These are phyloP conservation scores for Umbelopsis sp. DNA, from an alignment of 192 early-diverging fungal genomes.

Conservation along the genomic window DNA sequence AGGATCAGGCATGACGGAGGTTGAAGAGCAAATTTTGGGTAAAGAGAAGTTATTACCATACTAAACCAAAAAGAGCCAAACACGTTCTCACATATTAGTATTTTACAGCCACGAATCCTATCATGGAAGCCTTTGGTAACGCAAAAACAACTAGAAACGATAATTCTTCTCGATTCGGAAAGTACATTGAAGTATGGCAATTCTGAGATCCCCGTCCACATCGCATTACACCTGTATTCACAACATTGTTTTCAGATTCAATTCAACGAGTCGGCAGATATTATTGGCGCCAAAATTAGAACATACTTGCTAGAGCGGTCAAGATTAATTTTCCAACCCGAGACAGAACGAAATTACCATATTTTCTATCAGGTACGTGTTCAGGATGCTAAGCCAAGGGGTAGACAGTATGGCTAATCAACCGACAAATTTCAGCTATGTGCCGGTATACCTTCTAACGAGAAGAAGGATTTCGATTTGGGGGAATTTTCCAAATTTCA, in stretches of 20 bases:
- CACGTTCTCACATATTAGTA: neutral
- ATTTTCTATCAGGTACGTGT: constrained; percentile 90
- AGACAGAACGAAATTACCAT: constrained; percentile 96
- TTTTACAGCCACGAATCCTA: constrained; percentile 87
- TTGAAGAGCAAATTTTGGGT: constrained; percentile 82
- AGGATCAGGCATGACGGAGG: constrained; percentile 63
- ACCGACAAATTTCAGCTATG: constrained; percentile 61
- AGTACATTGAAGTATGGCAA: constrained; percentile 83
- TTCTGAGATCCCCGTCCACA: neutral
- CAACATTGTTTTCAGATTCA: constrained; percentile 58
- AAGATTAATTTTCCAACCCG: constrained; percentile 92
- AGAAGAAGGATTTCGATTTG: constrained; percentile 79
- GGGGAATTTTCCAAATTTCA: constrained; percentile 75
- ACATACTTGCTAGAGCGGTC: constrained; percentile 98
- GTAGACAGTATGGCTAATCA: neutral
- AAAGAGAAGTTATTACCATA: constrained; percentile 1
- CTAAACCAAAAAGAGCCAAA: neutral
- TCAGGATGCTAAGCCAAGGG: no score
- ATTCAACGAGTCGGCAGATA: constrained; percentile 82
- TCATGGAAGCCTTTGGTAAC: constrained; percentile 99
- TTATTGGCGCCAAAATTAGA: constrained; percentile 92
- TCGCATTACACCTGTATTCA: neutral
- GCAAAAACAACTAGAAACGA: constrained; percentile 99
- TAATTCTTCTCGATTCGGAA: constrained; percentile 97
- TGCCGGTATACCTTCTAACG: constrained; percentile 84